A percentile compares a stretch with the other conserved stretches of the same genome.
These are phyloP conservation scores for Dactylonectria macrodidyma DNA, from an alignment of 2,329 filamentous ascomycete genomes.

Conservation along the genomic window DNA sequence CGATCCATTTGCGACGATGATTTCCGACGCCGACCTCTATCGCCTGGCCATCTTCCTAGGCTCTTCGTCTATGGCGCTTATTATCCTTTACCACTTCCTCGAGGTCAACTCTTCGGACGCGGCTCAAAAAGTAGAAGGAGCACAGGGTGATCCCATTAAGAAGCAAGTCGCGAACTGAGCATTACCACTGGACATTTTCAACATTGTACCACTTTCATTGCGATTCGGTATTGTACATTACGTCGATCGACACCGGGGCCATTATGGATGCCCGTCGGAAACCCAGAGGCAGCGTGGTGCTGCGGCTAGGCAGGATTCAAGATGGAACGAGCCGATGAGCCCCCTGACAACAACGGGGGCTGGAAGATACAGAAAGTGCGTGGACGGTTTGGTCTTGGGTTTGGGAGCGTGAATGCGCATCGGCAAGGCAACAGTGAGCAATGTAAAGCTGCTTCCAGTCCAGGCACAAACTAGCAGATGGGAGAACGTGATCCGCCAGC, in stretches of 20 bases:
- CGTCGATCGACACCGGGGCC: not conserved
- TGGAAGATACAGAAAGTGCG: not conserved
- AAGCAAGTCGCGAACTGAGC: slow-evolving; percentile 35
- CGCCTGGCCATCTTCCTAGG: slow-evolving; percentile 93
- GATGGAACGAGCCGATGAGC: not conserved
- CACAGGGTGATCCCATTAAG: slow-evolving; percentile 34
- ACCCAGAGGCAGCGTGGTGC: not conserved
- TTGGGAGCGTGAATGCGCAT: not conserved
- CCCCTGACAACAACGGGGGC: not conserved
- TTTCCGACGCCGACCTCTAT: slow-evolving; percentile 94
- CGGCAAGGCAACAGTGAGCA: not conserved
- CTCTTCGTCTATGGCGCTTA: slow-evolving; percentile 89
- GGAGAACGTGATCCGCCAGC: not conserved
- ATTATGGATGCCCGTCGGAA: not conserved
- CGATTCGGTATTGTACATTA: slow-evolving; percentile 23
- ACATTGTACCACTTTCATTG: slow-evolving; percentile 7
- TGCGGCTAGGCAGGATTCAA: not conserved
- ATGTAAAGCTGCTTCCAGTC: not conserved
- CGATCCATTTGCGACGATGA: slow-evolving; percentile 75
- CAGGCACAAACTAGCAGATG: not conserved
- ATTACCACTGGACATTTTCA: slow-evolving; percentile 3
- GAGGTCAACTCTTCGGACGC: slow-evolving; percentile 81
- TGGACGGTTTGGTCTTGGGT: too few relatives aligned
- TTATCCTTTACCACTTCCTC: slow-evolving; percentile 95
- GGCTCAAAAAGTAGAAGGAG: slow-evolving; percentile 29